A percentile compares a stretch with the other conserved stretches of the same genome.
phyloP scores from a whole-genome alignment of 1,284 basidiomycete genomes.

The Caloboletus firmus region DNA sequence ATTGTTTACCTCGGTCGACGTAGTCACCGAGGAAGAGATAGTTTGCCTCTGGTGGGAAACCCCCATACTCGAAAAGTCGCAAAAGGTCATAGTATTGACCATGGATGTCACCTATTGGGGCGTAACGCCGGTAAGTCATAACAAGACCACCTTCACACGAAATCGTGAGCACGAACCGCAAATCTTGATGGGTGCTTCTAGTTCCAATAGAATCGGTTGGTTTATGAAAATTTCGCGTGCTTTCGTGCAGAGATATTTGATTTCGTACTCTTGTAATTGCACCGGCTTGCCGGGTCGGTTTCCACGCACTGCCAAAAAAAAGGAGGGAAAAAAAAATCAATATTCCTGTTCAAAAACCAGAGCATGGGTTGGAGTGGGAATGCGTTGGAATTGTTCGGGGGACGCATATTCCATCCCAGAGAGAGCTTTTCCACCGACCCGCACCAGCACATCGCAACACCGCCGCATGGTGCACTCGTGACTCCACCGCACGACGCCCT shows the following conservation, averaged over 20 bases:
- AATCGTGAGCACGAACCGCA: constrained; percentile 68
- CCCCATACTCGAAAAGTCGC: constrained; percentile 92
- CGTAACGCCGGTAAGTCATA: constrained; percentile 28
- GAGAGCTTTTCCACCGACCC: constrained; percentile 10
- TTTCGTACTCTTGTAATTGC: constrained; percentile 93
- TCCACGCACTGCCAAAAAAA: constrained; percentile 69
- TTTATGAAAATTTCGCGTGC: constrained; percentile 96
- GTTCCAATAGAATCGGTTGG: constrained; percentile 91
- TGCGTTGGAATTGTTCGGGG: neutral
- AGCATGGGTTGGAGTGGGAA: neutral
- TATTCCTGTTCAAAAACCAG: constrained; percentile 3
- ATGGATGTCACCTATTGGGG: constrained; percentile 79
- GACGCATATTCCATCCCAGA: constrained; percentile 1
- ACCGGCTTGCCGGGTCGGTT: constrained; percentile 94
- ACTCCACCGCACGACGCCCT: constrained; percentile 7
- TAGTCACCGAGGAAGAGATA: constrained; percentile 96
- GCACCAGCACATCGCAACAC: constrained; percentile 14
- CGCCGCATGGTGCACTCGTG: constrained; percentile 16
- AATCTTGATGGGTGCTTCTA: constrained; percentile 97
- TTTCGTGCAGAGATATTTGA: constrained; percentile 94
- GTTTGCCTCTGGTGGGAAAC: constrained; percentile 94
- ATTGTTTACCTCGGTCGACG: constrained; percentile 94
- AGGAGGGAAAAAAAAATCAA: constrained; percentile 22
- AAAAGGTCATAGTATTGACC: constrained; percentile 95
- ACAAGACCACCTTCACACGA: constrained; percentile 1